phyloP scores from a whole-genome alignment of 768 basidiomycete genomes.

The Zangia roseola region DNA sequence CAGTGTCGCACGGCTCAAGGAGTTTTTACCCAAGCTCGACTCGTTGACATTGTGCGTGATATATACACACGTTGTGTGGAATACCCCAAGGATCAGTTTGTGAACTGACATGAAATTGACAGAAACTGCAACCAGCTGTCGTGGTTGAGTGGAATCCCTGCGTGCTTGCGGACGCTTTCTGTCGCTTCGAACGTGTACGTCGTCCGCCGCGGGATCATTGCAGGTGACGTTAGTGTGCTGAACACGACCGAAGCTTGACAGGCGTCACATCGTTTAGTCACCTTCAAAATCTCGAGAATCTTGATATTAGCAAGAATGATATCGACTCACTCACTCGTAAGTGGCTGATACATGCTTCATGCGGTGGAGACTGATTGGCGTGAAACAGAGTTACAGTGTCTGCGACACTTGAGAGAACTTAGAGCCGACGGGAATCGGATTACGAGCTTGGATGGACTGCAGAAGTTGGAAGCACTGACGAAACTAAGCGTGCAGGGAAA shows the following conservation, averaged over 20 bases:
- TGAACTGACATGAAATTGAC: conserved; percentile 21
- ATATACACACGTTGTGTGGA: conserved; percentile 3
- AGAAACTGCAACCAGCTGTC: conserved; percentile 74
- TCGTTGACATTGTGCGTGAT: conserved; percentile 68
- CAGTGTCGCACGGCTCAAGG: conserved; percentile 72
- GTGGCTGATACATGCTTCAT: conserved; percentile 32
- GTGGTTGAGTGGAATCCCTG: conserved; percentile 80
- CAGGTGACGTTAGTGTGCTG: conserved; percentile 13
- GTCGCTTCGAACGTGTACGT: conserved; percentile 70
- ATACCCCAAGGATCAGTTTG: neutral
- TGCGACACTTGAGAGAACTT: conserved; percentile 85
- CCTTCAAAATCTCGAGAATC: conserved; percentile 77
- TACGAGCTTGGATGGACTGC: conserved; percentile 67
- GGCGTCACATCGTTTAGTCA: conserved; percentile 87
- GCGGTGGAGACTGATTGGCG: conserved; percentile 7
- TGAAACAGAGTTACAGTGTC: conserved; percentile 71
- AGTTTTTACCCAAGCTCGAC: conserved; percentile 85
- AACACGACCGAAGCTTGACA: conserved; percentile 59
- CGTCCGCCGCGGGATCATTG: conserved; percentile 3
- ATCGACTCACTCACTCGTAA: conserved; percentile 84
- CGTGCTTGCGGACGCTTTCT: conserved; percentile 71
- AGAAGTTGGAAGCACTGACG: conserved; percentile 75
- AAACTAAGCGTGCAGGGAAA: conserved; percentile 85
- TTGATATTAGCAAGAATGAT: conserved; percentile 90
- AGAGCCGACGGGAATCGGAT: conserved; percentile 88